A percentile compares a stretch with the other conserved stretches of the same genome.
These are phyloP conservation scores for Dalbergia cultrata DNA, from an alignment of 306 rosid species.

Conservation along the genomic window DNA sequence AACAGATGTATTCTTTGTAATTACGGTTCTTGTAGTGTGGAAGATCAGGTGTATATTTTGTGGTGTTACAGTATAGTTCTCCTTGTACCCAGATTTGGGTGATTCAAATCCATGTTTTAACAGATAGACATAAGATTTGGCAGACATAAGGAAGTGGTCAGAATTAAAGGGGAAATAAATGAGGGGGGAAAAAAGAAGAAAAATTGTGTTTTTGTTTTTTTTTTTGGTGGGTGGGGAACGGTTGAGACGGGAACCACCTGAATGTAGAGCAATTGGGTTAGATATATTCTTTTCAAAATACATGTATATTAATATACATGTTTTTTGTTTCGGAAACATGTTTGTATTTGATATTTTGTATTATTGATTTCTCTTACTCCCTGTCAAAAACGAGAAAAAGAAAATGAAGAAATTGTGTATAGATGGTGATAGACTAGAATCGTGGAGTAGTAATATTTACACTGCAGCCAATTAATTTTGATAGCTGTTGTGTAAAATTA, in stretches of 20 bases:
- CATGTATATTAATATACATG: constrained; percentile 44
- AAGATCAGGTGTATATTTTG: constrained; percentile 41
- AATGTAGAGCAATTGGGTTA: constrained; percentile 48
- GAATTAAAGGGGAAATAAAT: constrained; percentile 28
- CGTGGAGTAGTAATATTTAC: neutral
- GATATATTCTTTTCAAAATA: constrained; percentile 58
- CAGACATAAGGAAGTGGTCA: constrained; percentile 33
- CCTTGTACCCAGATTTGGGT: constrained; percentile 44
- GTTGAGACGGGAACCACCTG: constrained; percentile 38
- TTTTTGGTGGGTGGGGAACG: too few relatives aligned
- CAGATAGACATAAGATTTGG: constrained; percentile 28
- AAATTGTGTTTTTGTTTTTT: too few relatives aligned
- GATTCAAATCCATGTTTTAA: constrained; percentile 29
- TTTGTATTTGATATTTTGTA: constrained; percentile 45
- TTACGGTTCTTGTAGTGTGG: constrained; percentile 46
- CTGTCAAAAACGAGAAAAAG: constrained; percentile 10
- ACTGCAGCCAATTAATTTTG: too few relatives aligned
- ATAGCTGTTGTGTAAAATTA: too few relatives aligned
- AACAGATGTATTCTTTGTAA: constrained; percentile 55
- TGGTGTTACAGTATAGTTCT: constrained; percentile 45
- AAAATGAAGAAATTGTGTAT: constrained; percentile 34
- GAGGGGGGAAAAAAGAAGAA: constrained; percentile 8
- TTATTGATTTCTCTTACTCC: constrained; percentile 34
- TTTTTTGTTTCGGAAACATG: constrained; percentile 41
- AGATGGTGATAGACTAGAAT: constrained; percentile 28